phyloP scores from a whole-genome alignment of 2,329 filamentous ascomycete genomes.

The Sporothrix phasma region DNA sequence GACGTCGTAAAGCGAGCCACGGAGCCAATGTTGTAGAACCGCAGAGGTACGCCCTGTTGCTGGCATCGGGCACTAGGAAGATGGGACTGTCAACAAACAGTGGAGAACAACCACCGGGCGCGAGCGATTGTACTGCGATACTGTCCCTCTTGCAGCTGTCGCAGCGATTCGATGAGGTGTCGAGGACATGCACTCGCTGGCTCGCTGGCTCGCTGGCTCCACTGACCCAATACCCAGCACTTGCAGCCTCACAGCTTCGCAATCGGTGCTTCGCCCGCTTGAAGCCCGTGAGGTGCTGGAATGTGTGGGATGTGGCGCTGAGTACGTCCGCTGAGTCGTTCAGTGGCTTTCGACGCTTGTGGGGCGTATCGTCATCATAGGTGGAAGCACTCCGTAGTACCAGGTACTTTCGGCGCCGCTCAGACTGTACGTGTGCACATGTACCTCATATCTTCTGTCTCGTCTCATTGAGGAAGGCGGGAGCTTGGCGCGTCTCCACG shows the following conservation, averaged over 20 bases:
- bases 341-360: not conserved
- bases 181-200: no score
- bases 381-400: not conserved
- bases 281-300: not conserved
- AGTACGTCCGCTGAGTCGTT: not conserved
- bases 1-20: no score
- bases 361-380: not conserved
- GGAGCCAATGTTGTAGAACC: not conserved
- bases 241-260: no score
- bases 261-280: not conserved
- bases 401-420: no score
- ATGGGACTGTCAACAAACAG: not conserved
- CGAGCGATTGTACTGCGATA: no score
- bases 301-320: not conserved
- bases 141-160: no score
- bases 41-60: not conserved
- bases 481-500: slow-evolving; percentile 3
- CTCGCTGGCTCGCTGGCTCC: no score
- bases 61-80: not conserved
- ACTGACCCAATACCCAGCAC: no score
- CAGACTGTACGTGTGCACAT: no score
- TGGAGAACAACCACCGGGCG: not conserved
- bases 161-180: no score
- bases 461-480: slow-evolving; percentile 6
- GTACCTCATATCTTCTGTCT: not conserved